Percentiles rank a stretch among this genome's conserved stretches.
These are phyloP conservation scores for Fomitopsis betulina DNA, from an alignment of 1,284 basidiomycete genomes.

Conservation along the genomic window DNA sequence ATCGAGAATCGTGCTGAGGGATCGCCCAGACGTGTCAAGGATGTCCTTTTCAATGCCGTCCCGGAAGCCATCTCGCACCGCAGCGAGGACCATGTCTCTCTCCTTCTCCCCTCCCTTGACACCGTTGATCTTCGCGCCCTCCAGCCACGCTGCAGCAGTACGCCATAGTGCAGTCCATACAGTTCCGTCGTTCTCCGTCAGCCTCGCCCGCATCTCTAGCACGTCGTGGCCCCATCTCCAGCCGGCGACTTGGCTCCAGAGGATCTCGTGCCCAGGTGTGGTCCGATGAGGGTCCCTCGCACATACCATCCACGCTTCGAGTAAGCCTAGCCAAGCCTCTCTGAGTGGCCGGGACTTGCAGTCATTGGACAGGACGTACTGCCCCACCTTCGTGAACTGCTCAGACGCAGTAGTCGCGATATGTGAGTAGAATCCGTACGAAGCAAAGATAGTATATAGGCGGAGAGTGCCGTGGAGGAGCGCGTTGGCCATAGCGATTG, in stretches of 20 bases:
- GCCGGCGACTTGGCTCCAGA: conserved; percentile 82
- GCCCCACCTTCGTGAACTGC: conserved; percentile 42
- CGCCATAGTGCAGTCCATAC: conserved; percentile 51
- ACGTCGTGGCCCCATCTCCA: conserved; percentile 74
- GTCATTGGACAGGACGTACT: conserved; percentile 37
- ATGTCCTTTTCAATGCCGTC: conserved; percentile 34
- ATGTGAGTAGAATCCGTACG: conserved; percentile 74
- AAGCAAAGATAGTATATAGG: conserved; percentile 63
- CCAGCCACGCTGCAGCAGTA: conserved; percentile 62
- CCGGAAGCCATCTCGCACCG: conserved; percentile 38
- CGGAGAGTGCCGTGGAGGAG: conserved; percentile 59
- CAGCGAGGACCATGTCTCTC: conserved; percentile 34
- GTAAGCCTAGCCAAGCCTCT: conserved; percentile 46
- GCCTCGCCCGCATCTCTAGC: conserved; percentile 30
- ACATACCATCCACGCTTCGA: conserved; percentile 77
- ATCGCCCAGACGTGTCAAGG: conserved; percentile 30
- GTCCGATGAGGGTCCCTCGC: conserved; percentile 88
- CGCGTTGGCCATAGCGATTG: conserved; percentile 36
- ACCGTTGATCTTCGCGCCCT: conserved; percentile 71
- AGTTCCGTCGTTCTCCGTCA: conserved; percentile 17
- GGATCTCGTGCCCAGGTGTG: conserved; percentile 80
- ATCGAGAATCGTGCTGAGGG: conserved; percentile 26
- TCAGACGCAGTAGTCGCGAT: conserved; percentile 60
- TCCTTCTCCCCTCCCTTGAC: conserved; percentile 63
- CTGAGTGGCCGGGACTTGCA: conserved; percentile 35